phyloP scores from a whole-genome alignment of 1,284 basidiomycete species.

The Sphagnurus paluster region DNA sequence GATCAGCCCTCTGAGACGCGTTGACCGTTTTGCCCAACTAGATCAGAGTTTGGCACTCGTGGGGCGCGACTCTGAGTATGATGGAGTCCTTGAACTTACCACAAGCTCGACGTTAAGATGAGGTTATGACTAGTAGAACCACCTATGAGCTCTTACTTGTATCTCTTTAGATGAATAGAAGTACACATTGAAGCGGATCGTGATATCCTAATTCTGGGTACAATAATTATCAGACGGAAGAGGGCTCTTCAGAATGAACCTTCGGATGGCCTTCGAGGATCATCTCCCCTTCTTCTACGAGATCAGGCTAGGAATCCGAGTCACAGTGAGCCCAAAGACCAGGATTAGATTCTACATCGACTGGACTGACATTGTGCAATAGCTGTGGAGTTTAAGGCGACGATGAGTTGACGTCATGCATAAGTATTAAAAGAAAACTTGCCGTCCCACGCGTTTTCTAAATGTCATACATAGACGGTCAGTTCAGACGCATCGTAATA shows the following conservation, averaged over 20 bases:
- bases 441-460: conserved; percentile 49
- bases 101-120: too few species aligned
- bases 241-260: conserved; percentile 8
- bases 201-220: too few species aligned
- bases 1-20: too few species aligned
- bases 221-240: too few species aligned
- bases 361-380: conserved; percentile 21
- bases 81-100: too few species aligned
- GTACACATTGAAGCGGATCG: too few species aligned
- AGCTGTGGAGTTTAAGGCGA: conserved; percentile 15
- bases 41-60: too few species aligned
- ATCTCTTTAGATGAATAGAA: too few species aligned
- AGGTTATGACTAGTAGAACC: too few species aligned
- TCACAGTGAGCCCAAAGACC: neutral
- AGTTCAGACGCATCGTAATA: neutral
- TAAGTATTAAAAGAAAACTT: conserved; percentile 15
- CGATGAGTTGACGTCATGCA: neutral
- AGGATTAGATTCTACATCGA: neutral
- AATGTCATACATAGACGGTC: neutral
- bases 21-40: too few species aligned
- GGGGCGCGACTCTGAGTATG: too few species aligned
- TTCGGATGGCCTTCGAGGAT: conserved; percentile 46
- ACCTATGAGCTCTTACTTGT: too few species aligned
- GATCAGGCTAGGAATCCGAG: conserved; percentile 24
- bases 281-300: conserved; percentile 48